Percentiles rank a stretch among this genome's conserved stretches.
Conservation (phyloP, 371 early-diverging fungal species). For the Mortierella sp. region DNA sequence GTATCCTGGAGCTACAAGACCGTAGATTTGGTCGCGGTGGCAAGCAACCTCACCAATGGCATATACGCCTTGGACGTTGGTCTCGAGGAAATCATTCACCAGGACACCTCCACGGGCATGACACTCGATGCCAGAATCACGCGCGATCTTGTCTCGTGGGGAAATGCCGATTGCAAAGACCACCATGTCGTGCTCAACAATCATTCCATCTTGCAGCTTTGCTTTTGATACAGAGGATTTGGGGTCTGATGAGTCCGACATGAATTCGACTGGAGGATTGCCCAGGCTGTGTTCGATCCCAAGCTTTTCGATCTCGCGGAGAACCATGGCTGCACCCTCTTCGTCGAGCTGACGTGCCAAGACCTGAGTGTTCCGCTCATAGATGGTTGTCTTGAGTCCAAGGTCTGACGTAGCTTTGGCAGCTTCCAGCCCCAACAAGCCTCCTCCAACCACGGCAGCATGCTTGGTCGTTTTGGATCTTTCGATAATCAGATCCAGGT, state of each 20-base stretch:
- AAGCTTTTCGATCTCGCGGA: constrained; percentile 63
- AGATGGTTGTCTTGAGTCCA: constrained; percentile 61
- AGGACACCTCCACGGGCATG: constrained; percentile 66
- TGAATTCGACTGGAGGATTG: constrained; percentile 54
- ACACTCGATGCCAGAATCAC: constrained; percentile 46
- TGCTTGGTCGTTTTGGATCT: constrained; percentile 56
- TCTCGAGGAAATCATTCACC: constrained; percentile 62
- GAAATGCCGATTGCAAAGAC: constrained; percentile 70
- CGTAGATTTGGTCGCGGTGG: constrained; percentile 62
- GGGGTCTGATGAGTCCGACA: constrained; percentile 17
- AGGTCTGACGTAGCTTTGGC: constrained; percentile 72
- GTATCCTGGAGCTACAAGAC: constrained; percentile 75
- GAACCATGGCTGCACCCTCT: constrained; percentile 61
- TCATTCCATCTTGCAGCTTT: constrained; percentile 32
- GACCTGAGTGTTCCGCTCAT: constrained; percentile 64
- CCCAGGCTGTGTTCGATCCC: constrained; percentile 56
- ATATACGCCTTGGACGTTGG: constrained; percentile 60
- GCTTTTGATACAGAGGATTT: constrained; percentile 18
- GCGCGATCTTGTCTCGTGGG: constrained; percentile 67
- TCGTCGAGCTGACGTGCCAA: constrained; percentile 69
- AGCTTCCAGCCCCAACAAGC: constrained; percentile 74
- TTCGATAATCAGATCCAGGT: constrained; percentile 62
- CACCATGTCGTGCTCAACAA: constrained; percentile 62
- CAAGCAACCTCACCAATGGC: constrained; percentile 76
- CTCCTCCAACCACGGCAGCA: constrained; percentile 71